These are phyloP conservation scores for Emergomyces orientalis DNA, from an alignment of 2,329 filamentous ascomycete genomes.

Conservation along the genomic window DNA sequence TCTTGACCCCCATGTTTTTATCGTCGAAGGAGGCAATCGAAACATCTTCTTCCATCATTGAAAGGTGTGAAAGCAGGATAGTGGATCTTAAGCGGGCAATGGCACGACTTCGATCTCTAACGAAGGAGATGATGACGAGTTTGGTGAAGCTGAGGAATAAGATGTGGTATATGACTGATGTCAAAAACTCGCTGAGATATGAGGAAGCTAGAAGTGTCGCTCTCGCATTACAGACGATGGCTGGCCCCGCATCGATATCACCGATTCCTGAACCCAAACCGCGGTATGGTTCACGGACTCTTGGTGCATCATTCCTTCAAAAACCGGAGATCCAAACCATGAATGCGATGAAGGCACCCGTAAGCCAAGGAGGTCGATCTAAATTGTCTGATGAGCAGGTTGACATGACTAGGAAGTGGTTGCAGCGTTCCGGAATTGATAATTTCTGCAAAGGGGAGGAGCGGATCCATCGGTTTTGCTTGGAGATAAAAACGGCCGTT, in stretches of 20 bases:
- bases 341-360: constrained; percentile 72
- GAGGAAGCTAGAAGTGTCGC: constrained; percentile 80
- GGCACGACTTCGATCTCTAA: constrained; percentile 63
- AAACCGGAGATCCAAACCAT: constrained; percentile 77
- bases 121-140: constrained; percentile 64
- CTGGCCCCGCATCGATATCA: constrained; percentile 39
- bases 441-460: constrained; percentile 95
- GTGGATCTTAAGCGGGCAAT: constrained; percentile 76
- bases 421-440: constrained; percentile 70
- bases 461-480: constrained; percentile 84
- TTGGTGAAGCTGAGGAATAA: constrained; percentile 76
- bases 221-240: constrained; percentile 84
- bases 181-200: constrained; percentile 80
- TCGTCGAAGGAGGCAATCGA: constrained; percentile 38
- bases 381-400: constrained; percentile 95
- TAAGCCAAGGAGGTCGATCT: constrained; percentile 80
- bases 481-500: constrained; percentile 79
- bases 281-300: constrained; percentile 38
- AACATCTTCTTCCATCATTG: constrained; percentile 27
- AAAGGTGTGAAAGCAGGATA: constrained; percentile 40
- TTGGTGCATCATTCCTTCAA: constrained; percentile 55
- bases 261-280: constrained; percentile 26
- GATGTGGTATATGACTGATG: constrained; percentile 97
- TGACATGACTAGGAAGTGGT: constrained; percentile 72
- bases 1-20: constrained; percentile 60